Evolutionary conservation across 2,329 filamentous ascomycete genomes (phyloP), one percentile per base, ranked within the genome.

Genomic region (Beauveria varroae): DNA sequence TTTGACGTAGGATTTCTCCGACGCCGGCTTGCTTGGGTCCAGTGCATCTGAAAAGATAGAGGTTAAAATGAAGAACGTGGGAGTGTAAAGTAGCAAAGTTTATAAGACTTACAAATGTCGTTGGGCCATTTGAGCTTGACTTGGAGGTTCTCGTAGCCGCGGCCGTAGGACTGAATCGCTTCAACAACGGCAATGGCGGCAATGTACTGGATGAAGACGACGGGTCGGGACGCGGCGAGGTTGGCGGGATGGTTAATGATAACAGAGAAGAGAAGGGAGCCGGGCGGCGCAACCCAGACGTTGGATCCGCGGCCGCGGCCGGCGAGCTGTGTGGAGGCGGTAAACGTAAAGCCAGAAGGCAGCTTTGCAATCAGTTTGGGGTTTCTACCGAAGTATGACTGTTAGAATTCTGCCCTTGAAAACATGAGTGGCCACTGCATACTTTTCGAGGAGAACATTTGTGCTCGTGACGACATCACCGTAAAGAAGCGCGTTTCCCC

Each of bases 121-220:
- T 99, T 99, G 12, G 95, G 95, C 95, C 95, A 99, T 74, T 99
- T 99, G 37, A 99, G 76, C 71, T 90, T 92, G 46, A 99, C 81
- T 0, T 90, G 90, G 5, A 98, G 73, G 0, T 85, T 79, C 6
- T 84, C 80, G 73, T 96, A 98, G 8, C 87, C 90, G 2, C 75
- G 74, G 54, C 88, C 91, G 70, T 98, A 98, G 28, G 80, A 82
- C 65, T 90, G 87, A 64, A 98, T 87, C 0, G 91, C 93, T 64
- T 90, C 84, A 3, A 96, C 88, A 47, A 93, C 89, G 46, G 95
- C 93, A 51, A 99, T 84, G 1, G 92, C 93, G 0, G 91, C 87
- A 16, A 99, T 82, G 71, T 99, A 99, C 73, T 98, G 95, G 30
- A 98, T 81, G 73, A 99, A 98, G 0, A 97, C 87, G 10, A 98